Conservation (phyloP, 306 rosid species). For the Fragaria ananassa region DNA sequence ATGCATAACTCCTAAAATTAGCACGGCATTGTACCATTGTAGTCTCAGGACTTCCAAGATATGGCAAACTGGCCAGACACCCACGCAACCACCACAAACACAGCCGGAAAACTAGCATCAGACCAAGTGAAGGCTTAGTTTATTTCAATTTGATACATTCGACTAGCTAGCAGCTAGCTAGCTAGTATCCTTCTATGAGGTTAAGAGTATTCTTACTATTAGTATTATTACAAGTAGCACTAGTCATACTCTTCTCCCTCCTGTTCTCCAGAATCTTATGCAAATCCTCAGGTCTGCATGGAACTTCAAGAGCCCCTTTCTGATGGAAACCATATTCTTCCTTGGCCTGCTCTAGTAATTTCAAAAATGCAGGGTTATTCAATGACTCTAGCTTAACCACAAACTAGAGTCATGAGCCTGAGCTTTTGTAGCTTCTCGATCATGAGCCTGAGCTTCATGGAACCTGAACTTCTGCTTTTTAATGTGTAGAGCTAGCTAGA, state of each 20-base stretch:
- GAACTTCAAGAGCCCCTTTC: constrained; percentile 63
- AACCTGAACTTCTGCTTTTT: not conserved
- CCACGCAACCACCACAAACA: not conserved
- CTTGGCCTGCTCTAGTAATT: constrained; percentile 48
- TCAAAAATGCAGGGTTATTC: constrained; percentile 52
- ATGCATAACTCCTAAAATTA: too few species aligned
- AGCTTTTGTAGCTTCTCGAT: constrained; percentile 39
- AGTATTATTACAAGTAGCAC: not conserved
- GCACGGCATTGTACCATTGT: too few species aligned
- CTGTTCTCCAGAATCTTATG: constrained; percentile 46
- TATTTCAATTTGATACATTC: not conserved
- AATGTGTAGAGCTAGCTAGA: constrained; percentile 10
- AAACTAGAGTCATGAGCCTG: too few species aligned
- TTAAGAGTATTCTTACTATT: not conserved
- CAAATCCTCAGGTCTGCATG: constrained; percentile 53
- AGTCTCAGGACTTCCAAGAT: not conserved
- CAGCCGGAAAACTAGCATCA: not conserved
- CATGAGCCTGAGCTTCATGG: constrained; percentile 32
- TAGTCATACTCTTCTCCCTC: not conserved
- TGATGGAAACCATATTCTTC: constrained; percentile 66
- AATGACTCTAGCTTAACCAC: constrained; percentile 46
- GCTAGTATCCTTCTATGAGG: not conserved
- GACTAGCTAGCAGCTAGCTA: not conserved
- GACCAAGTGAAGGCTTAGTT: not conserved
- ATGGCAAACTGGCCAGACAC: not conserved